Base-by-base conservation (phyloP, 768 basidiomycete genomes). In the Omphalotus guepiniiformis region DNA sequence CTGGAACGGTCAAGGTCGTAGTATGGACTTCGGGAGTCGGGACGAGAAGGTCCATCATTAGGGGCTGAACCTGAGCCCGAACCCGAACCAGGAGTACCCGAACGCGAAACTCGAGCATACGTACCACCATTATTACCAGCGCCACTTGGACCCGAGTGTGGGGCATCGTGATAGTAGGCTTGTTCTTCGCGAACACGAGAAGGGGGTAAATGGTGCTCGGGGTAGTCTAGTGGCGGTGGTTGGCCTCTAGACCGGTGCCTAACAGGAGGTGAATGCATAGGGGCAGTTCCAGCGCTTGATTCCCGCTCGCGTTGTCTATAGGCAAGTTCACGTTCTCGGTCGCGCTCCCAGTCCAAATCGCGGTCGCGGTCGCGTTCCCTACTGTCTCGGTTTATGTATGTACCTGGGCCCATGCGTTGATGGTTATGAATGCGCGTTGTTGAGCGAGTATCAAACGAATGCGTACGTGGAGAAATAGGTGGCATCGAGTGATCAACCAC, bases 361-460 rank as follows among this genome's bases (percentile, higher is more conserved):
- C 39, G 26, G 34, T 21, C 55, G 48, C 70, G 71, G n/a, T 76
- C 75, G 44, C 71, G 69, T 48, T 76, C 71, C 27, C 66, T 68
- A 25, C 80, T 76, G 16, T 73, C 74, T 48, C 76, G 66, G 57
- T 73, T 76, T 39, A 83, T 70, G 54, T 74, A 79, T 21, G 79
- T 70, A 3, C 73, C 82, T 32, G 83, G 82, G 6, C 82, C 83
- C 55, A 82, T 58, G 46, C 82, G 80, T 62, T 85, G 84, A 63
- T 86, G 84, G 50, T 71, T 72, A 60, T 86, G 86, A 39, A 73
- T 62, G 56, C 75, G 74, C 51, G 65, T 52, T 45, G 68, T 59
- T 51, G 66, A 63, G 25, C 72, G 67, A 12, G 63, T 48, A 40
- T 69, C 61, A 4, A 66, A 61, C 15, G 70, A 59, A 16, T 58